Evolutionary conservation across 768 basidiomycete genomes (phyloP).

Genomic region (Kwoniella botswanensis): DNA sequence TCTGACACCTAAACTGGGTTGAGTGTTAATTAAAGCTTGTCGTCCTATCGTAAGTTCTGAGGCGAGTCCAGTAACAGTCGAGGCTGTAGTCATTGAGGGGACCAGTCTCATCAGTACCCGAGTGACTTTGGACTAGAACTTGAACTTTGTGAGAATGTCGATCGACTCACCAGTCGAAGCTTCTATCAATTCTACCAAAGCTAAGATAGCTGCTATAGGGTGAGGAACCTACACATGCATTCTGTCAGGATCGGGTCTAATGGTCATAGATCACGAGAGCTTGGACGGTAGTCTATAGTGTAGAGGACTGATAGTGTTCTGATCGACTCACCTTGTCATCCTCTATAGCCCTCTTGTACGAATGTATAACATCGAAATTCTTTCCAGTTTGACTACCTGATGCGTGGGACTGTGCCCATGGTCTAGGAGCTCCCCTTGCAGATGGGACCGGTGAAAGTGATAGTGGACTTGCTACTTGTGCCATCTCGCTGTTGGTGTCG

Average conservation of each 20-base stretch:
- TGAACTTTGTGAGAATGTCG: background rate
- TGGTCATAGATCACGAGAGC: background rate
- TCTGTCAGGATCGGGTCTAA: background rate
- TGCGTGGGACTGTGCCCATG: conserved; percentile 9
- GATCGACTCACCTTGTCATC: conserved; percentile 68
- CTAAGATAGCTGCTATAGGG: conserved; percentile 85
- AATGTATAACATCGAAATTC: conserved; percentile 62
- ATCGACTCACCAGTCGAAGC: conserved; percentile 71
- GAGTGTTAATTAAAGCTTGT: conserved; percentile 63
- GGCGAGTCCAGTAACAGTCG: conserved; percentile 53
- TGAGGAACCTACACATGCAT: conserved; percentile 46
- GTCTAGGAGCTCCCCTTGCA: conserved; percentile 9
- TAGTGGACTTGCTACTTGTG: conserved; percentile 20
- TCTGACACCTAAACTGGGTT: conserved; percentile 54
- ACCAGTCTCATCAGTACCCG: too few relatives aligned
- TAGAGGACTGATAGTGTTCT: background rate
- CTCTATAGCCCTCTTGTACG: conserved; percentile 68
- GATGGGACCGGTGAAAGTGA: conserved; percentile 27
- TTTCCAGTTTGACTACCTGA: conserved; percentile 18
- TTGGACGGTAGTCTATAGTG: too few relatives aligned
- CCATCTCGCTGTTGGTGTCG: background rate
- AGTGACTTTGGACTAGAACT: conserved; percentile 1
- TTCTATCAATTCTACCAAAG: conserved; percentile 79
- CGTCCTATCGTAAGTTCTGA: conserved; percentile 84
- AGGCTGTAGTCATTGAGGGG: conserved; percentile 30